phyloP scores from a whole-genome alignment of 1,139 yeast genomes.

The Suhomyces yuchorum region DNA sequence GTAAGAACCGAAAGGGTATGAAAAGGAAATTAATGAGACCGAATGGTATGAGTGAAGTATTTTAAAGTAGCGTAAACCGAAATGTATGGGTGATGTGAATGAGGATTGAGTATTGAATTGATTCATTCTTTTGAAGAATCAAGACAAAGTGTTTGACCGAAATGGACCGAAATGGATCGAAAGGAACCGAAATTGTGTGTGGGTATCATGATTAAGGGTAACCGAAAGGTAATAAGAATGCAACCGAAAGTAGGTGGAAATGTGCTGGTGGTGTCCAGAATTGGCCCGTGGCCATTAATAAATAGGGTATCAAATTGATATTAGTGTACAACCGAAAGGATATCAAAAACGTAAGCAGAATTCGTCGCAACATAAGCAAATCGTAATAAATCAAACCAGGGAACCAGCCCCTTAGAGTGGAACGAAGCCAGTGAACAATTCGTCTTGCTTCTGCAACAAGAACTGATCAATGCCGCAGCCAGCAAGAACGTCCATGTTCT shows the following conservation, averaged over 20 bases:
- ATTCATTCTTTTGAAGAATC: neutral
- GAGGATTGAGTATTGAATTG: neutral
- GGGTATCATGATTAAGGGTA: neutral
- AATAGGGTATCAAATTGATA: slow-evolving; percentile 8
- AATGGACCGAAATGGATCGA: neutral
- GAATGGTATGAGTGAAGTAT: neutral
- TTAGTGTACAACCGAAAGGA: slow-evolving; percentile 16
- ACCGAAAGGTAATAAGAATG: neutral
- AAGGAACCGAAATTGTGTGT: neutral
- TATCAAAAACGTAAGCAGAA: neutral
- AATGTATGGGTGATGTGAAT: neutral
- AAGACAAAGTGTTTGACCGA: neutral
- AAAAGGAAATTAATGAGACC: neutral
- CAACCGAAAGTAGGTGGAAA: neutral
- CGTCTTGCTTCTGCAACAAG: slow-evolving; percentile 30
- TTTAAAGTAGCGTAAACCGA: too few species aligned
- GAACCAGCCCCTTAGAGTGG: slow-evolving; percentile 20
- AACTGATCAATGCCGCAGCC: slow-evolving; percentile 29
- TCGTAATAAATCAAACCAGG: neutral
- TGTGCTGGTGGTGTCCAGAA: neutral
- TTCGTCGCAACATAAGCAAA: slow-evolving; percentile 11
- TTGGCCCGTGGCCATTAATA: neutral
- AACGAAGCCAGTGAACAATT: slow-evolving; percentile 34
- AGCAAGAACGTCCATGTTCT: slow-evolving; percentile 15
- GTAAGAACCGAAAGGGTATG: slow-evolving; percentile 1